Percentiles rank a stretch among this genome's conserved stretches.
Conservation (phyloP, 768 basidiomycete genomes). For the Rhizopogon roseolus region DNA sequence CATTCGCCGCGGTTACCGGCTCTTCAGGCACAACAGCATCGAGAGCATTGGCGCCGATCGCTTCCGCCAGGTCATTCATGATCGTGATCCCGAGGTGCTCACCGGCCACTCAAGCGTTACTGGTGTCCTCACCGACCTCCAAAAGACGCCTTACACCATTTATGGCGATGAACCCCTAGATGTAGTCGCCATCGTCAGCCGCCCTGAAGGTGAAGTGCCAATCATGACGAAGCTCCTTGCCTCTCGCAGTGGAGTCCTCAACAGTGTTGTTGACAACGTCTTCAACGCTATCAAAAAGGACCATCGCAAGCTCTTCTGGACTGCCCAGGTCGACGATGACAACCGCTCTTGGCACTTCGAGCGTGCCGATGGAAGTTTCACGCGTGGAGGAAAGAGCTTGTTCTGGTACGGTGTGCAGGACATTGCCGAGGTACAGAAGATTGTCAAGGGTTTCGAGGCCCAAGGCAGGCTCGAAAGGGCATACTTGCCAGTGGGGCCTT, state of each 20-base stretch:
- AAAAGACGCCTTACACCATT: conserved; percentile 83
- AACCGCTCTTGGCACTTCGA: conserved; percentile 99
- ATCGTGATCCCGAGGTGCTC: conserved; percentile 90
- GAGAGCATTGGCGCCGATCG: conserved; percentile 88
- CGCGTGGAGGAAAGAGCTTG: conserved; percentile 85
- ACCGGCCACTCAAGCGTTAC: conserved; percentile 82
- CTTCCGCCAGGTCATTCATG: conserved; percentile 90
- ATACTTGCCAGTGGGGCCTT: conserved; percentile 84
- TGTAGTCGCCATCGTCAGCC: conserved; percentile 89
- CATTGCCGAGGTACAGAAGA: conserved; percentile 82
- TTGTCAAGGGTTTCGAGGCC: conserved; percentile 66
- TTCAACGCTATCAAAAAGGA: conserved; percentile 96
- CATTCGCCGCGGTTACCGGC: conserved; percentile 96
- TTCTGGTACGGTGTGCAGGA: conserved; percentile 98
- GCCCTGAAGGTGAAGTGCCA: conserved; percentile 83
- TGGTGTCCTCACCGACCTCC: conserved; percentile 69
- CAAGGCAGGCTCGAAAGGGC: conserved; percentile 83
- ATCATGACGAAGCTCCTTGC: conserved; percentile 92
- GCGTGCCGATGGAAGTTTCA: conserved; percentile 96
- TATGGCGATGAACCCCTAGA: conserved; percentile 99
- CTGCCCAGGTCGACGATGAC: conserved; percentile 93
- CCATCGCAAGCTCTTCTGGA: conserved; percentile 94
- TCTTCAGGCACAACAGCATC: conserved; percentile 83
- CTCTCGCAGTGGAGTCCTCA: conserved; percentile 84
- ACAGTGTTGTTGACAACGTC: conserved; percentile 95